Conservation (phyloP, 306 rosid genomes). For the Prunus persica region DNA sequence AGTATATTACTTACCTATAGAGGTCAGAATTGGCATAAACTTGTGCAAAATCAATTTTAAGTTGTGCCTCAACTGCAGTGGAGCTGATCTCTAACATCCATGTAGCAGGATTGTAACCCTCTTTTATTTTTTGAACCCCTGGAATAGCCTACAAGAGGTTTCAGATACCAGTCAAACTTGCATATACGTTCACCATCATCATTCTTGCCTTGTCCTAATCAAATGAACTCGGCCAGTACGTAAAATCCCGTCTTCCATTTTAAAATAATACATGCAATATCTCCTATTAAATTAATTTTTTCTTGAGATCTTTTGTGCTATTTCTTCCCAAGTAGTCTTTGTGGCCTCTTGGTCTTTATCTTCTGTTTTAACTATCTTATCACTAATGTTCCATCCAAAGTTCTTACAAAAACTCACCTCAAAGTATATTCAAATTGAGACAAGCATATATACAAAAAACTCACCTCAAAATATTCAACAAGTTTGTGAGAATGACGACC, state of each 20-base stretch:
- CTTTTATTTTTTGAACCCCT: constrained; percentile 25
- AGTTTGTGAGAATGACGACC: constrained; percentile 33
- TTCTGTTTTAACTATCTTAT: no score
- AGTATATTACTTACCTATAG: background rate
- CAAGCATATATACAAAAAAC: background rate
- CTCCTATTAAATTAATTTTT: no score
- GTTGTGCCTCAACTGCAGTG: constrained; percentile 17
- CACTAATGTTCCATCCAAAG: no score
- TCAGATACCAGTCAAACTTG: background rate
- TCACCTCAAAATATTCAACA: constrained; percentile 38
- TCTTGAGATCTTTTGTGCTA: no score
- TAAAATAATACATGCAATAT: no score
- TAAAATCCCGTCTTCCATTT: no score
- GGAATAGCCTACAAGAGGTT: constrained; percentile 14
- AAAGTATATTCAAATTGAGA: constrained; percentile 4
- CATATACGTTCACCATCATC: background rate
- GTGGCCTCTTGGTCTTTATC: no score
- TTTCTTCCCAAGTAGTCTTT: no score
- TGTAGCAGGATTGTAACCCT: constrained; percentile 34
- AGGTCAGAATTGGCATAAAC: constrained; percentile 21
- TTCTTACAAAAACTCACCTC: constrained; percentile 25
- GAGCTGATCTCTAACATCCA: constrained; percentile 32
- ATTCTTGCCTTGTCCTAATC: no score
- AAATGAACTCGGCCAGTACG: no score
- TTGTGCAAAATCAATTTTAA: constrained; percentile 24